These are phyloP conservation scores for Jamesozyma jinghongensis DNA, from an alignment of 805 yeast species.

Conservation along the genomic window DNA sequence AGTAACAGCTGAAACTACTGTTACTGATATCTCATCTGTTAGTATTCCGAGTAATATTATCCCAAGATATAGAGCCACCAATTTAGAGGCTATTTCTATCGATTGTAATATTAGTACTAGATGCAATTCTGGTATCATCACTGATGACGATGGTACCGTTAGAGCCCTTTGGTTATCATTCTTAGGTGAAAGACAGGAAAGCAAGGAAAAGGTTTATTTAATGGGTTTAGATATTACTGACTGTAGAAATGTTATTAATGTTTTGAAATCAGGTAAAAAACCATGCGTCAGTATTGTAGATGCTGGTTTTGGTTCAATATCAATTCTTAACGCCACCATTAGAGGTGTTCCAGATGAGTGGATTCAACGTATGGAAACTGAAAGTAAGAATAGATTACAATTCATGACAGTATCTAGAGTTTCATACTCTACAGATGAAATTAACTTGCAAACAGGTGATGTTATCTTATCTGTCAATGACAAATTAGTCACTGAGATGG, in stretches of 20 bases:
- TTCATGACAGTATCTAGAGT: conserved; percentile 64
- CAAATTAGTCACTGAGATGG: conserved; percentile 50
- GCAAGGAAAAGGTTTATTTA: conserved; percentile 53
- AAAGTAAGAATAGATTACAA: conserved; percentile 57
- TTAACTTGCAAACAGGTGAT: conserved; percentile 52
- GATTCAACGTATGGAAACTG: conserved; percentile 60
- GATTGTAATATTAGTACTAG: conserved; percentile 66
- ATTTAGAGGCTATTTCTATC: conserved; percentile 64
- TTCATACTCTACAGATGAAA: conserved; percentile 39
- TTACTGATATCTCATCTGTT: conserved; percentile 66
- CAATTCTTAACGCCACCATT: conserved; percentile 67
- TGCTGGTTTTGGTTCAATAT: conserved; percentile 62
- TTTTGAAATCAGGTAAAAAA: conserved; percentile 38
- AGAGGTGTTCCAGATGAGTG: conserved; percentile 83
- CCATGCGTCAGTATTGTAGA: conserved; percentile 66
- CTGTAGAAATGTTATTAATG: conserved; percentile 46
- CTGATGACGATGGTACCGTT: conserved; percentile 67
- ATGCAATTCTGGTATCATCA: conserved; percentile 71
- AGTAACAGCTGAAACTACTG: conserved; percentile 63
- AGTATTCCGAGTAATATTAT: conserved; percentile 60
- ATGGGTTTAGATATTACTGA: conserved; percentile 75
- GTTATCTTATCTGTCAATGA: conserved; percentile 64
- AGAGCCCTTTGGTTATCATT: conserved; percentile 81
- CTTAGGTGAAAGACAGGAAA: conserved; percentile 61
- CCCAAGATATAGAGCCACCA: conserved; percentile 81